A percentile compares a stretch with the other conserved stretches of the same genome.
phyloP scores from a whole-genome alignment of 352 stramenopile genomes.

The Phytopythium boreale region DNA sequence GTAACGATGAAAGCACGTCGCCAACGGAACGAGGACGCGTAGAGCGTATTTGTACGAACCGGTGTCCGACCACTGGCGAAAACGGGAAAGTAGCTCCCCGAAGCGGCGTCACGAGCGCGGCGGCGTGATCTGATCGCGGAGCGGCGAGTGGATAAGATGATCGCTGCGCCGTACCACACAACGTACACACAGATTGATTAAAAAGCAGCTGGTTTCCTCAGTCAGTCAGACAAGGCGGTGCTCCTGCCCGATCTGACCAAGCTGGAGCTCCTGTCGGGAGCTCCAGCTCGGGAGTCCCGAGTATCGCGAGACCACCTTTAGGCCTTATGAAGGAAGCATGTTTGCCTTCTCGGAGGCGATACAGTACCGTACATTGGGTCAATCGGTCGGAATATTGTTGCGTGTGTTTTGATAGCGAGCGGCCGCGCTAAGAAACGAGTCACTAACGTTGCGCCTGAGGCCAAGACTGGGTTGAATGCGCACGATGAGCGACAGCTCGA shows the following conservation, averaged over 20 bases:
- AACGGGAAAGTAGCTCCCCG: too few relatives aligned
- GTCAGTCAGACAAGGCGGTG: background rate
- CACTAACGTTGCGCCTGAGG: too few relatives aligned
- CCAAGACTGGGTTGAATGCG: background rate
- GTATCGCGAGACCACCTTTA: too few relatives aligned
- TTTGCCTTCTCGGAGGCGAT: background rate
- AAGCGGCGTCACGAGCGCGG: too few relatives aligned
- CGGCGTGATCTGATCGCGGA: background rate
- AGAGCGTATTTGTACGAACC: too few relatives aligned
- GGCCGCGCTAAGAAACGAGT: too few relatives aligned
- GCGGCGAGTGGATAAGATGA: background rate
- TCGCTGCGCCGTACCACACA: background rate
- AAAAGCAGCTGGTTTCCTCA: background rate
- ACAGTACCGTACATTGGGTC: background rate
- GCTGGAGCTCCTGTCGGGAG: background rate
- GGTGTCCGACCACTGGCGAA: too few relatives aligned
- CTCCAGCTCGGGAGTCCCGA: too few relatives aligned
- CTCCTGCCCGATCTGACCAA: constrained; percentile 5
- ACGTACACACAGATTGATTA: background rate
- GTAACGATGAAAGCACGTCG: too few relatives aligned
- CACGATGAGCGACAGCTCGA: background rate
- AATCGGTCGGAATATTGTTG: background rate
- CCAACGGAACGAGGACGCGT: too few relatives aligned
- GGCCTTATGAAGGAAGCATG: background rate
- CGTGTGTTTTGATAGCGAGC: too few relatives aligned